Conservation (phyloP, 106 monocot species). For the Phalaenopsis equestris region DNA sequence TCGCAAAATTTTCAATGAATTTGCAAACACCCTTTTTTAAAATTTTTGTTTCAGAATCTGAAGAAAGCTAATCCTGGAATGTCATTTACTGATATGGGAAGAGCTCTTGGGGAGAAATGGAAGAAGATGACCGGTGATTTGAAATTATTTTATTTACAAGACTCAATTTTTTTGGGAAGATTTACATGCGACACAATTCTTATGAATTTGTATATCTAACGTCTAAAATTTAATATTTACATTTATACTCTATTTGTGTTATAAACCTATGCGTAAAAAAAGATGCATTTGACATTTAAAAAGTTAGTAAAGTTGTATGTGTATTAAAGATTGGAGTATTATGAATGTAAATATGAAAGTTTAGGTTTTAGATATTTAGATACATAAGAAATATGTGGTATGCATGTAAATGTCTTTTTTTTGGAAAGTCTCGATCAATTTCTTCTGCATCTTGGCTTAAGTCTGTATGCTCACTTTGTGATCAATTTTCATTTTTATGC, state of each 20-base stretch:
- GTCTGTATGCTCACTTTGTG: neutral
- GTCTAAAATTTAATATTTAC: no score
- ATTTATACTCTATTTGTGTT: no score
- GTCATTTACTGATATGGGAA: constrained; percentile 85
- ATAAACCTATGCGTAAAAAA: no score
- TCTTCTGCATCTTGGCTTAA: neutral
- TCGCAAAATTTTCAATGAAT: no score
- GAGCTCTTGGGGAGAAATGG: constrained; percentile 94
- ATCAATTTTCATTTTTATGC: neutral
- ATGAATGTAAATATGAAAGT: no score
- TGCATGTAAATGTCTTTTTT: neutral
- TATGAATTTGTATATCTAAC: no score
- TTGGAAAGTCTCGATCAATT: neutral
- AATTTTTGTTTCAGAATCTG: constrained; percentile 58
- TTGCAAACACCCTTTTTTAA: neutral
- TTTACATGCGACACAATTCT: no score
- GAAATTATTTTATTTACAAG: neutral
- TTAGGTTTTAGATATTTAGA: no score
- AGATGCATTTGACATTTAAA: no score
- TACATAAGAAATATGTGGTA: no score
- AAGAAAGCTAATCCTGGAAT: constrained; percentile 82
- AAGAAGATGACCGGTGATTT: constrained; percentile 75
- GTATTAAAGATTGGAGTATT: no score
- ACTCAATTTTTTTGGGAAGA: neutral
- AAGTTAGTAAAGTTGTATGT: no score